Evolutionary conservation across 1,284 basidiomycete genomes (phyloP), one percentile per base, ranked within the genome.

Genomic region (Malassezia obtusa): DNA sequence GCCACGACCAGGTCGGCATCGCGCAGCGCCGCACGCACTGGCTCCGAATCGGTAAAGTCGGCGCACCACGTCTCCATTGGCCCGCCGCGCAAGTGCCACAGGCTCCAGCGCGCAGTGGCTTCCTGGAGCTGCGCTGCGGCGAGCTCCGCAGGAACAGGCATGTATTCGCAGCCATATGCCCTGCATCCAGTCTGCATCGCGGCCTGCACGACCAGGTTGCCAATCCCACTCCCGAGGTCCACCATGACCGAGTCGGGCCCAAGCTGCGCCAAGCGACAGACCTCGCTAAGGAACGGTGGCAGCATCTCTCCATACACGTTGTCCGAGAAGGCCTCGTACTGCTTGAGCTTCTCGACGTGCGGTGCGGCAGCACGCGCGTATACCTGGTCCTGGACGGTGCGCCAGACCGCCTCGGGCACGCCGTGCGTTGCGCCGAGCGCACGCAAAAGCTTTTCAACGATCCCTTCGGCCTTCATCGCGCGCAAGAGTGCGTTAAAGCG

Each of bases 151-250:
- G 80, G 78, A 2, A 77, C 73, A 1, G 75, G 71, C 65, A 81
- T 77, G 53, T 77, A 76, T 60, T 81, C 80, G 55, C 78, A 78
- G 9, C 80, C 80, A 59, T 77, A 79, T 19, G 68, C 60, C 15
- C 67, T 60, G 32, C 73, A 77, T 0, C 79, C 79, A 0, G 77
- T 77, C 66, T 79, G 79, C n/a, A 81, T 62, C 0, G 78, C 76
- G 1, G 77, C 76, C 60, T 81, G 79, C 1, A 80, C 68, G 3
- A 80, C 73, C 35, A 79, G 77, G 58, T 81, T 81, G 25, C 79
- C 79, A 0, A 81, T 80, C 0, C 80, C 80, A 2, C 76, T 77
- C 0, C 80, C 80, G 12, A 81, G 75, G 62, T 81, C 80, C 22
- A 81, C 68, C 56, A 78, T 76, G 11, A 73, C 68, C 22, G 68